Percentiles rank a stretch among this genome's conserved stretches.
phyloP scores from a whole-genome alignment of 148 eudicot genomes.

The Spergularia bocconei region DNA sequence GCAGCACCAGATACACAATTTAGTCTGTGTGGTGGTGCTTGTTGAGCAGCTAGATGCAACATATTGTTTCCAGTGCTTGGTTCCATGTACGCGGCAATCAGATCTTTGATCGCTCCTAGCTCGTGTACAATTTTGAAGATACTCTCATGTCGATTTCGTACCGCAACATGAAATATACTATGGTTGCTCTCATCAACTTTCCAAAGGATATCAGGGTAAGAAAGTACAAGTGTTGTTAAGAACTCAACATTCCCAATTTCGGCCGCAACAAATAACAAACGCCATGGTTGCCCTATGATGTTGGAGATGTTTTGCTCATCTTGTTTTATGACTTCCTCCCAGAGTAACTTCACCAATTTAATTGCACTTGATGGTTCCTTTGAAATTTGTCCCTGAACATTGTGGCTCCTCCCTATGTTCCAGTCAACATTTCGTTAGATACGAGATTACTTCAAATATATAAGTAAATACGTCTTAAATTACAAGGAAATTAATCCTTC shows the following conservation, averaged over 20 bases:
- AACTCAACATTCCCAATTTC: constrained; percentile 28
- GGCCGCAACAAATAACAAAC: constrained; percentile 25
- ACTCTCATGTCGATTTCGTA: constrained; percentile 20
- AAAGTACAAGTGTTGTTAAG: constrained; percentile 12
- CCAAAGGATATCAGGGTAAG: constrained; percentile 31
- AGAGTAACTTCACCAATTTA: constrained; percentile 12
- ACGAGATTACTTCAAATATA: too few species aligned
- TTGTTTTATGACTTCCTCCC: constrained; percentile 16
- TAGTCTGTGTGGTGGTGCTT: constrained; percentile 22
- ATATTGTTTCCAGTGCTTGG: constrained; percentile 18
- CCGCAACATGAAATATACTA: constrained; percentile 26
- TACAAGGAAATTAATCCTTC: too few species aligned
- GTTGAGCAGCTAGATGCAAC: constrained; percentile 28
- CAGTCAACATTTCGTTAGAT: not conserved
- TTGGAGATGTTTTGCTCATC: constrained; percentile 24
- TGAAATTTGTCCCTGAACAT: not conserved
- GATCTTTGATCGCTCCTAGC: constrained; percentile 26
- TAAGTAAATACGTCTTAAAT: too few species aligned
- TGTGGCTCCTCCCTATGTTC: not conserved
- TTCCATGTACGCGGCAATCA: constrained; percentile 28
- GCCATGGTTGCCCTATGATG: constrained; percentile 24
- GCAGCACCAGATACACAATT: constrained; percentile 28
- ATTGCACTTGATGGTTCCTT: constrained; percentile 4
- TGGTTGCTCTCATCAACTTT: constrained; percentile 18
- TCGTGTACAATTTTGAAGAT: constrained; percentile 27